Conservation (phyloP, 371 early-diverging fungal genomes). For the Saksenaea vasiformis region DNA sequence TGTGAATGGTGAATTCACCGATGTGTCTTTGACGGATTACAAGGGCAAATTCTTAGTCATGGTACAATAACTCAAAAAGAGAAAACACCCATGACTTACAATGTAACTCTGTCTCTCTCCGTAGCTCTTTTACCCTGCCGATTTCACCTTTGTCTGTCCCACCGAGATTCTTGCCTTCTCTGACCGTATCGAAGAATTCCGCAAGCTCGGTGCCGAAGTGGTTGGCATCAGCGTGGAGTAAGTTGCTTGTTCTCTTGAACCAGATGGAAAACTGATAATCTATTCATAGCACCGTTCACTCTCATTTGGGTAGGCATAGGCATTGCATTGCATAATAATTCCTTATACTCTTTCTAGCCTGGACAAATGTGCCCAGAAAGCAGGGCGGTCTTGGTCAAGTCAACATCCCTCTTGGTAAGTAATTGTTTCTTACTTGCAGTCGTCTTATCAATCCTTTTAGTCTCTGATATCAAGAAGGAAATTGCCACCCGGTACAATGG, state of each 20-base stretch:
- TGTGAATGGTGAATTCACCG: slow-evolving; percentile 72
- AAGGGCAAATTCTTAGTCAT: slow-evolving; percentile 68
- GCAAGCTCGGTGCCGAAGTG: slow-evolving; percentile 70
- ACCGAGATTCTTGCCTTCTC: slow-evolving; percentile 70
- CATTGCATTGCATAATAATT: neutral
- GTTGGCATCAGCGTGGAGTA: slow-evolving; percentile 84
- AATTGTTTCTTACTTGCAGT: slow-evolving; percentile 34
- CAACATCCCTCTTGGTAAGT: slow-evolving; percentile 56
- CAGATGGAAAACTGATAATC: neutral
- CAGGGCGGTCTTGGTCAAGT: slow-evolving; percentile 93
- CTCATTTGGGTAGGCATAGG: slow-evolving; percentile 44
- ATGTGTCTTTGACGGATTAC: slow-evolving; percentile 81
- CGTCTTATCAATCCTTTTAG: slow-evolving; percentile 30
- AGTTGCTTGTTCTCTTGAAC: slow-evolving; percentile 18
- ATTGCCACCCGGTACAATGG: slow-evolving; percentile 82
- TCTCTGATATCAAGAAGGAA: slow-evolving; percentile 86
- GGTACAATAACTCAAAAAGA: slow-evolving; percentile 34
- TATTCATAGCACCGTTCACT: slow-evolving; percentile 40
- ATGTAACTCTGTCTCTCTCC: too few relatives aligned
- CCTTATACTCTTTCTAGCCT: slow-evolving; percentile 40
- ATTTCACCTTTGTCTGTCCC: slow-evolving; percentile 65
- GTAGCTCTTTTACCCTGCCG: slow-evolving; percentile 38
- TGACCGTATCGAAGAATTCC: slow-evolving; percentile 67
- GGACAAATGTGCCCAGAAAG: slow-evolving; percentile 60
- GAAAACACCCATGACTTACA: too few relatives aligned